A percentile compares a stretch with the other conserved stretches of the same genome.
Conservation (phyloP, 225 moss, liverwort and hornwort species). For the Antitrichia curtipendula region DNA sequence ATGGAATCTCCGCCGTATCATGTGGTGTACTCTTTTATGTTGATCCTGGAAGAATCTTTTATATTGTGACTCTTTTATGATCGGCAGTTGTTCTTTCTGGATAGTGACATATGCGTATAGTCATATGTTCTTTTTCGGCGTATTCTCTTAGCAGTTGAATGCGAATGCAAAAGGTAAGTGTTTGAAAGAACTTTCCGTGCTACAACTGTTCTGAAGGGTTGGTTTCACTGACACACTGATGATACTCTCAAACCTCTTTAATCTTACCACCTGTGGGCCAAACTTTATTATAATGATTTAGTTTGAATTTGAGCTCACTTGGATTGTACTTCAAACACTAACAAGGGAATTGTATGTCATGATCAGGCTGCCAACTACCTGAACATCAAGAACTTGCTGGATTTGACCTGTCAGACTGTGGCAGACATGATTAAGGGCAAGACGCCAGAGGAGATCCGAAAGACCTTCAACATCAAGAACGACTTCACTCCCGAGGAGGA, state of each 20-base stretch:
- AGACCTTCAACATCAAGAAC: slow-evolving; percentile 37
- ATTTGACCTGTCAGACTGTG: slow-evolving; percentile 38
- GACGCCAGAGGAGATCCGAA: slow-evolving; percentile 36
- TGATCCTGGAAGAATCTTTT: background rate
- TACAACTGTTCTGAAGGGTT: background rate
- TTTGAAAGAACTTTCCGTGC: background rate
- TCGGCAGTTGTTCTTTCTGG: background rate
- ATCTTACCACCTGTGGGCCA: background rate
- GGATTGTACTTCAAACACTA: background rate
- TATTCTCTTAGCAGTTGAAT: background rate
- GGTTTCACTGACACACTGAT: background rate
- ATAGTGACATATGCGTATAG: background rate
- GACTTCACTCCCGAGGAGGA: slow-evolving; percentile 38
- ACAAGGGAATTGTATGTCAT: background rate
- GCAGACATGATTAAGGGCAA: slow-evolving; percentile 43
- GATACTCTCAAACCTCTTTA: too few species aligned
- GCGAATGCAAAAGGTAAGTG: background rate
- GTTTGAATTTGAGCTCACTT: background rate
- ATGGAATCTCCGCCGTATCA: background rate
- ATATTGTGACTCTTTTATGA: background rate
- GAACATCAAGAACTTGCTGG: slow-evolving; percentile 45
- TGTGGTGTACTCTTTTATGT: background rate
- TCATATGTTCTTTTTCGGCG: background rate
- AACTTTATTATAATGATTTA: background rate
- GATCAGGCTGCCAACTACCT: slow-evolving; percentile 33